Base-by-base conservation (phyloP, 768 basidiomycete species). In the Botryobasidium botryosum region DNA sequence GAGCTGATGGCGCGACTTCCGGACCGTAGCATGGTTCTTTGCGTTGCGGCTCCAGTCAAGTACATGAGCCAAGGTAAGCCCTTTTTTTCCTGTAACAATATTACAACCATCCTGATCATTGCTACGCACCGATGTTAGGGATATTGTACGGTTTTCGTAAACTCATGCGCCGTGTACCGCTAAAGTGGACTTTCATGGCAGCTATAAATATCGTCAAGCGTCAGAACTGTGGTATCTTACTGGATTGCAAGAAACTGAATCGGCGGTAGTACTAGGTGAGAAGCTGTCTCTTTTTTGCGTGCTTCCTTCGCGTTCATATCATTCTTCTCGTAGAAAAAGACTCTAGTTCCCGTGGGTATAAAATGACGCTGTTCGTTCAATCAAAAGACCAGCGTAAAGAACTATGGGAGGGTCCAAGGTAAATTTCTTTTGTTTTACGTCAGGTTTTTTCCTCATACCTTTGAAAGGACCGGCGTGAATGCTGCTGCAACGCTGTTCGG, bases 141-240 rank as follows among this genome's bases (percentile, higher is more conserved):
- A 88, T 87, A 54, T 88, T 86, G 84, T 87, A 61, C 64, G 81
- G 62, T 26, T 6, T 28, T 39, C 40, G 23, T 13, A n/a, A n/a
- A n/a, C n/a, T n/a, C n/a, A n/a, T n/a, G n/a, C n/a, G n/a, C n/a
- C 10, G 13, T 25, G 26, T 31, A 42, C 21, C 8, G 48, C 50
- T 54, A 38, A 45, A 40, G 29, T n/a, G n/a, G n/a, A n/a, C n/a
- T 29, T 37, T 13, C 17, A 6, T 40, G 57, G 7, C 20, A 97
- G 91, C 60, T 94, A 96, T 69, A 90, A 90, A 59, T 94, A 85
- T 57, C 75, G 92, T 20, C 92, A 92, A 61, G 75, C 75, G 0
- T 87, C 84, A 29, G 79, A 92, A 61, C 85, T 91, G 58, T 87
- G 81, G 81, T 97, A 99, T 59, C 67, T 99, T 12, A 94, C 94